These are phyloP conservation scores for Calonectria hawksworthii DNA, from an alignment of 2,329 filamentous ascomycete genomes.

Conservation along the genomic window DNA sequence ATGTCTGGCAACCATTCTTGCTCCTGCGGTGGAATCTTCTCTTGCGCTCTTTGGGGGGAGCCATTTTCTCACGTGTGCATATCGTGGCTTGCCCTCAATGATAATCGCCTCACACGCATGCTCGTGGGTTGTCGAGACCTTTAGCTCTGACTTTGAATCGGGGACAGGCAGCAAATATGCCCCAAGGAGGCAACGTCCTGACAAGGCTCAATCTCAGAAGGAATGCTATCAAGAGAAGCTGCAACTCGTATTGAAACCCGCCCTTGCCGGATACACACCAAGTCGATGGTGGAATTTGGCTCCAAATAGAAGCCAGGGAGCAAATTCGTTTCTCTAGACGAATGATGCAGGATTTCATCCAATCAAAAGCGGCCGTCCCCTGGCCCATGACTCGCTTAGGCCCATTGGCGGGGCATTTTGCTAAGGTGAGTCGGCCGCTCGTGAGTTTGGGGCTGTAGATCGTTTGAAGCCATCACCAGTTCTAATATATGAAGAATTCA, in stretches of 20 bases:
- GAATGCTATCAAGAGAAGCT: slow-evolving; percentile 41
- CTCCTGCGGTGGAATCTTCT: slow-evolving; percentile 55
- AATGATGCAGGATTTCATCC: slow-evolving; percentile 41
- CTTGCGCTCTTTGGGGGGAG: slow-evolving; percentile 53
- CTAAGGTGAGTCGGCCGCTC: slow-evolving; percentile 29
- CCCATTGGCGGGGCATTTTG: slow-evolving; percentile 42
- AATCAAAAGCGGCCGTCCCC: slow-evolving; percentile 41
- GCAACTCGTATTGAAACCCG: slow-evolving; percentile 45
- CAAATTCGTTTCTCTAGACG: slow-evolving; percentile 48
- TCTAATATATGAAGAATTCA: slow-evolving; percentile 32
- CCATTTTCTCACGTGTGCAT: slow-evolving; percentile 48
- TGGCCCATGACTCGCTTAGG: slow-evolving; percentile 47
- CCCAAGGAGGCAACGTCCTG: slow-evolving; percentile 36
- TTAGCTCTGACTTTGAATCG: slow-evolving; percentile 31
- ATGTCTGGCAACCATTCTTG: slow-evolving; percentile 53
- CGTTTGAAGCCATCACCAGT: slow-evolving; percentile 45
- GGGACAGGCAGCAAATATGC: slow-evolving; percentile 45
- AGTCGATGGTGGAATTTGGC: slow-evolving; percentile 43
- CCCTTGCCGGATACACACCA: slow-evolving; percentile 46
- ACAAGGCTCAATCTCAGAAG: slow-evolving; percentile 40
- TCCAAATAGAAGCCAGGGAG: slow-evolving; percentile 47
- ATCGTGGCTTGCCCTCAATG: slow-evolving; percentile 27
- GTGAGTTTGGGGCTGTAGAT: slow-evolving; percentile 28
- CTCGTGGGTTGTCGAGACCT: slow-evolving; percentile 42
- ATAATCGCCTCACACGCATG: slow-evolving; percentile 39